Evolutionary conservation across 768 basidiomycete genomes (phyloP), one percentile per base, ranked within the genome.

Genomic region (Agaricus blazei): DNA sequence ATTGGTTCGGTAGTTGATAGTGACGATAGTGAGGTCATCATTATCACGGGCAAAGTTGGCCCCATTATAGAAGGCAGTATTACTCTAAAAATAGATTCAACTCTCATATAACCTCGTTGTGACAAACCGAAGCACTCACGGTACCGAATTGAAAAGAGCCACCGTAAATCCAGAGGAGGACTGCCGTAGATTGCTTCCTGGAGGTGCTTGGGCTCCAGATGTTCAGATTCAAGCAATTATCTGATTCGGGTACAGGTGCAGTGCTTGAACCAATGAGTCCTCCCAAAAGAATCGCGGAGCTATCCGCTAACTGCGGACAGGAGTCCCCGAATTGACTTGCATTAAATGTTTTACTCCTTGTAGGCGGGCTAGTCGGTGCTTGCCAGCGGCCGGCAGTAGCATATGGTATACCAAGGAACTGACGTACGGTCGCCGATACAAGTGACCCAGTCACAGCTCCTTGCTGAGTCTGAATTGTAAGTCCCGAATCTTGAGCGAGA

Each of bases 1-100:
- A 48, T 73, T 74, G 11, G 67, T 58, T n/a, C 74, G 65, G 54
- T 75, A 74, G 55, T 75, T 75, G 59, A 73, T 68, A 0, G 68
- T 66, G 11, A 74, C 71, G 27, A 72, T 53, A 0, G 66, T 65
- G 54, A 74, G 63, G 48, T 72, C 71, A 36, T 72, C 68, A 29
- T 68, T 58, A 40, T 69, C 68, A 28, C 62, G 58, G 11, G 72
- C 72, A 36, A 74, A 59, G 29, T 65, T 68, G 23, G 64, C 43
- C 1, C 70, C 72, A 31, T 67, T 51, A 54, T 71, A 72, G 0
- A 51, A 41, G 5, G 63, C 48, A 8, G 61, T 58, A 38, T 67
- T 67, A 70, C 70, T 73, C 44, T 36, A 26, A 47, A 48, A 48
- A 34, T 3, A 48, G 47, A 31, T 31, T 48, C 31, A 48, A 11